Conservation (phyloP, 2,329 filamentous ascomycete species). For the Colletotrichum sp. region DNA sequence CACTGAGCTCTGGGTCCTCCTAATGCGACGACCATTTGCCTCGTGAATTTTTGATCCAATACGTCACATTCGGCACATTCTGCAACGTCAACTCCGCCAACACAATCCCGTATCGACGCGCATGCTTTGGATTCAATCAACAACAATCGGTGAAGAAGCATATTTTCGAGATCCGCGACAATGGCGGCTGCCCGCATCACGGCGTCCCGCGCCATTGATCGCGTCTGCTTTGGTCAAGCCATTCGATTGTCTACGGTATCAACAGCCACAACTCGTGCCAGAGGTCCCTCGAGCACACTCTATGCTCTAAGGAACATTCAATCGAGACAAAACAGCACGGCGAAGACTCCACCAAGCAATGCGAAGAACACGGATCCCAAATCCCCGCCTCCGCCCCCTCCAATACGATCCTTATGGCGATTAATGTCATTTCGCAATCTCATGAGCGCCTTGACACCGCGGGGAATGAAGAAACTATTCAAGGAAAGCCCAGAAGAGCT, state of each 20-base stretch:
- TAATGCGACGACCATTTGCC: not conserved
- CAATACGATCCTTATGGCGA: constrained; percentile 32
- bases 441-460: constrained; percentile 40
- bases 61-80: constrained; percentile 1
- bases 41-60: not conserved
- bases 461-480: constrained; percentile 41
- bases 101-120: not conserved
- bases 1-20: not conserved
- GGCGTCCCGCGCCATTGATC: constrained; percentile 4
- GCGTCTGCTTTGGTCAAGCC: not conserved
- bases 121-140: not conserved
- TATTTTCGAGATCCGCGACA: not conserved
- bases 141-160: not conserved
- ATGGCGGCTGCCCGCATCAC: constrained; percentile 18
- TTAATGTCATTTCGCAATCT: constrained; percentile 39
- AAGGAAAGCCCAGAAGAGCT: constrained; percentile 49
- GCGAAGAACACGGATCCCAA: constrained; percentile 24
- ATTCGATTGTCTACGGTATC: not conserved
- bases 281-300: not conserved
- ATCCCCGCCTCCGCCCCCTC: constrained; percentile 26
- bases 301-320: not conserved
- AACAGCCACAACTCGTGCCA: not conserved
- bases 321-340: constrained; percentile 2
- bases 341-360: not conserved
- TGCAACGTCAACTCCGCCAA: not conserved